Evolutionary conservation across 495 filamentous ascomycete species (phyloP), one percentile per base, ranked within the genome.

Genomic region (Evernia prunastri): DNA sequence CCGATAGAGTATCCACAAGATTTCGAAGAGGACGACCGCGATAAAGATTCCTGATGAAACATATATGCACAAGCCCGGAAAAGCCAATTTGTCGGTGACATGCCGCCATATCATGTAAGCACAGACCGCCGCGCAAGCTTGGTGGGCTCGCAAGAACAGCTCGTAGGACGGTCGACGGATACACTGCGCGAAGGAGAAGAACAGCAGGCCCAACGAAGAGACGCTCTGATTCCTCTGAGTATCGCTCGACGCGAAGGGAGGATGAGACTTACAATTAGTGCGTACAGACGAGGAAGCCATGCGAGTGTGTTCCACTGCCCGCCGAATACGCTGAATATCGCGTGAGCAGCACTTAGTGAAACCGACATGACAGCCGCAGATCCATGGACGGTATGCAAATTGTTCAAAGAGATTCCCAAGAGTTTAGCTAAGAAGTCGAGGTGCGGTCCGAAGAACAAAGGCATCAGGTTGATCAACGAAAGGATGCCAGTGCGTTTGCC

Each of bases 111-210:
- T 71, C 3, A 63, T 49, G 61, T 74, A 75, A 31, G 72, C 31
- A 69, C 66, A 64, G 33, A 70, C 25, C 20, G 40, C 58, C 3
- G 70, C 51, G 13, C 72, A 63, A 33, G 56, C 60, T 63, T 77
- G 66, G 67, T 78, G 67, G 31, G 27, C 60, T 56, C 66, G 66
- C 49, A 77, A 68, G 57, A 77, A 78, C 31, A 74, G 58, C 61
- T 76, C 65, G 39, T 74, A 78, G 4, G 66, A 45, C 2, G 18
- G 13, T 42, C 37, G 37, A 39, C 23, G 37, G 33, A 59, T 47
- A 12, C 8, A 47, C 11, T 47, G 4, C 1, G n/a, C n/a, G n/a
- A 47, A 47, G 43, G n/a, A 23, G 10, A 47, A 47, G n/a, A 25
- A 47, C 11, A 47, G n/a, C 12, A 47, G 11, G 7, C 0, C 5